Evolutionary conservation across 2,329 filamentous ascomycete genomes (phyloP).

Genomic region (Aspergillus sp.): DNA sequence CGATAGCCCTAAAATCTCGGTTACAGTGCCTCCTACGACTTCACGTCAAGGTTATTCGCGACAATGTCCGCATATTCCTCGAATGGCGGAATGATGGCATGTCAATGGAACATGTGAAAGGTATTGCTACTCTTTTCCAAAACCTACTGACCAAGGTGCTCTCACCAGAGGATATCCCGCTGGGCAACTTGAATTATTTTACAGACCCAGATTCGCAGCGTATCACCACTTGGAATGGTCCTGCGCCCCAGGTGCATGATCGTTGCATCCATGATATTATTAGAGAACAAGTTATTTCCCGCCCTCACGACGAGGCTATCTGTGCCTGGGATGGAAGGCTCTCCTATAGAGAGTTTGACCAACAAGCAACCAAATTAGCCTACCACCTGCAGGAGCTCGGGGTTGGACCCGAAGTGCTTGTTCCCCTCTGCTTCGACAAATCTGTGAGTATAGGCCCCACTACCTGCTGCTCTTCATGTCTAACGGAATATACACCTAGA

Average conservation of each 20-base stretch:
- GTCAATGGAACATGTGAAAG: slow-evolving; percentile 39
- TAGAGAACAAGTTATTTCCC: slow-evolving; percentile 37
- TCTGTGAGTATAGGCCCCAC: slow-evolving; percentile 29
- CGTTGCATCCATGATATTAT: slow-evolving; percentile 41
- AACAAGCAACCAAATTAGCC: slow-evolving; percentile 38
- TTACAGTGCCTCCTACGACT: slow-evolving; percentile 37
- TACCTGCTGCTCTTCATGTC: too few relatives aligned
- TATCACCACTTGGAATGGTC: slow-evolving; percentile 54
- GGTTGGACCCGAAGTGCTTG: slow-evolving; percentile 39
- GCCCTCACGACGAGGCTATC: slow-evolving; percentile 32
- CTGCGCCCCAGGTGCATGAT: slow-evolving; percentile 39
- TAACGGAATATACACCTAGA: slow-evolving; percentile 20
- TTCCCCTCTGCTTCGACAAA: slow-evolving; percentile 44
- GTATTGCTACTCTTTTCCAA: slow-evolving; percentile 55
- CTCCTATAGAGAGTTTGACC: slow-evolving; percentile 37
- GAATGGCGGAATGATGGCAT: slow-evolving; percentile 42
- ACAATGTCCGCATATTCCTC: slow-evolving; percentile 36
- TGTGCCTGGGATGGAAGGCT: slow-evolving; percentile 43
- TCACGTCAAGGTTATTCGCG: slow-evolving; percentile 35
- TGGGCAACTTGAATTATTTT: slow-evolving; percentile 55
- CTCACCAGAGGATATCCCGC: slow-evolving; percentile 40
- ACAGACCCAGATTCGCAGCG: slow-evolving; percentile 57
- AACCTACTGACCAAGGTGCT: slow-evolving; percentile 52
- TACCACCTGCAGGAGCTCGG: slow-evolving; percentile 40
- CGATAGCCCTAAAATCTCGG: too few relatives aligned